Evolutionary conservation across 2,329 filamentous ascomycete genomes (phyloP).

Genomic region (Camillea tinctor): DNA sequence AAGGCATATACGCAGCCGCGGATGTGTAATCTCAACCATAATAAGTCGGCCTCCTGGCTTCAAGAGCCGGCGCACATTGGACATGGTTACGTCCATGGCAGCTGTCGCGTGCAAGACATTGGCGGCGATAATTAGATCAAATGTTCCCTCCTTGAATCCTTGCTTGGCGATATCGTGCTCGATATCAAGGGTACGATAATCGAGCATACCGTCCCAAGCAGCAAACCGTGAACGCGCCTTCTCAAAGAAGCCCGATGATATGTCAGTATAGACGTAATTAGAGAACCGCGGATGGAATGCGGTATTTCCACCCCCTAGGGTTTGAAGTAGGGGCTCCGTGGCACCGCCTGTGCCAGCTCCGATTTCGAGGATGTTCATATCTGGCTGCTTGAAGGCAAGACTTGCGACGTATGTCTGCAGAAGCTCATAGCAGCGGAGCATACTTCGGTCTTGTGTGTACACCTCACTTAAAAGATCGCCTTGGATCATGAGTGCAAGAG

Average conservation of each 20-base stretch:
- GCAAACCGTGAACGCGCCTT: slow-evolving; percentile 30
- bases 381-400: slow-evolving; percentile 8
- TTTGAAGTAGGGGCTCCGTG: slow-evolving; percentile 9
- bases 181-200: slow-evolving; percentile 11
- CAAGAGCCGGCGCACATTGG: slow-evolving; percentile 18
- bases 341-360: slow-evolving; percentile 18
- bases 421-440: slow-evolving; percentile 6
- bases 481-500: slow-evolving; percentile 10
- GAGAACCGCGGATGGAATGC: slow-evolving; percentile 5
- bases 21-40: slow-evolving; percentile 5
- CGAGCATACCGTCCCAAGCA: slow-evolving; percentile 13
- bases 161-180: slow-evolving; percentile 1
- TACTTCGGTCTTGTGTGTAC: slow-evolving; percentile 6
- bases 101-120: slow-evolving; percentile 27
- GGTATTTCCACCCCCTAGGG: slow-evolving; percentile 24
- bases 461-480: slow-evolving; percentile 8
- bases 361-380: slow-evolving; percentile 14
- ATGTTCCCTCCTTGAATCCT: slow-evolving; percentile 2
- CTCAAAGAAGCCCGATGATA: slow-evolving; percentile 40
- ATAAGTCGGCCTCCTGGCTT: slow-evolving; percentile 18
- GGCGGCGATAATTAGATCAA: slow-evolving; percentile 8
- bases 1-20: background rate
- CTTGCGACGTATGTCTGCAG: slow-evolving; percentile 14
- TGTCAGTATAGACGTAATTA: slow-evolving; percentile 40
- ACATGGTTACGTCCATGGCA: slow-evolving; percentile 13